Conservation (phyloP, 768 basidiomycete genomes). For the Austroboletus eburneus region DNA sequence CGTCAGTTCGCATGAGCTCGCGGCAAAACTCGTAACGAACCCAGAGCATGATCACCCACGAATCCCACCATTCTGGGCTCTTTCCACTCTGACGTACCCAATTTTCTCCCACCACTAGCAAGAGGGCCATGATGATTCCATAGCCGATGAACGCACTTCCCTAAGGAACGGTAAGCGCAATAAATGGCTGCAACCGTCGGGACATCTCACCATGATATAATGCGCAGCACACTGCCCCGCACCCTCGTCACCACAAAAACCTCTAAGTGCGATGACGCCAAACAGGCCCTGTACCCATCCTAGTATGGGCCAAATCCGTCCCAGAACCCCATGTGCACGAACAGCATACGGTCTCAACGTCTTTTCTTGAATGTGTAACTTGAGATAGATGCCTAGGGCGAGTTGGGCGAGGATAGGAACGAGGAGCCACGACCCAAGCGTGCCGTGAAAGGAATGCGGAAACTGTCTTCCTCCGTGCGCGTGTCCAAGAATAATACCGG, state of each 20-base stretch:
- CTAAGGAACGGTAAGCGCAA: conserved; percentile 23
- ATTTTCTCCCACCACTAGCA: conserved; percentile 70
- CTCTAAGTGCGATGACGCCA: conserved; percentile 67
- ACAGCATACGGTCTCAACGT: conserved; percentile 71
- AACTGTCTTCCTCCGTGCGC: conserved; percentile 81
- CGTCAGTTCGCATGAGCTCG: background rate
- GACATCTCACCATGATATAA: conserved; percentile 62
- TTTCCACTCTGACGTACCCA: conserved; percentile 70
- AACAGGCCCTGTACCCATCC: conserved; percentile 91
- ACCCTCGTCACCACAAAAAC: conserved; percentile 70
- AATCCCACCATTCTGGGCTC: conserved; percentile 86
- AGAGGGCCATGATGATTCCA: conserved; percentile 72
- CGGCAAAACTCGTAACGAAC: conserved; percentile 31
- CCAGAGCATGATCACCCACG: conserved; percentile 58
- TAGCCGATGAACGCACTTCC: conserved; percentile 91
- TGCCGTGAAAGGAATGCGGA: conserved; percentile 68
- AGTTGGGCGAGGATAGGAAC: conserved; percentile 65
- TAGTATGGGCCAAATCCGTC: conserved; percentile 77
- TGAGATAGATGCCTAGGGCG: conserved; percentile 80
- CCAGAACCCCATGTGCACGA: conserved; percentile 68
- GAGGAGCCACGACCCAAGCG: conserved; percentile 49
- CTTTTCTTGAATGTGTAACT: conserved; percentile 83
- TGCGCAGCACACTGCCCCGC: conserved; percentile 86
- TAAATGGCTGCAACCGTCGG: conserved; percentile 1
- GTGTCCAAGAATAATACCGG: conserved; percentile 80